Percentiles rank a stretch among this genome's conserved stretches.
Evolutionary conservation across 495 filamentous ascomycete species (phyloP).

Genomic region (Aspergillus baeticus): DNA sequence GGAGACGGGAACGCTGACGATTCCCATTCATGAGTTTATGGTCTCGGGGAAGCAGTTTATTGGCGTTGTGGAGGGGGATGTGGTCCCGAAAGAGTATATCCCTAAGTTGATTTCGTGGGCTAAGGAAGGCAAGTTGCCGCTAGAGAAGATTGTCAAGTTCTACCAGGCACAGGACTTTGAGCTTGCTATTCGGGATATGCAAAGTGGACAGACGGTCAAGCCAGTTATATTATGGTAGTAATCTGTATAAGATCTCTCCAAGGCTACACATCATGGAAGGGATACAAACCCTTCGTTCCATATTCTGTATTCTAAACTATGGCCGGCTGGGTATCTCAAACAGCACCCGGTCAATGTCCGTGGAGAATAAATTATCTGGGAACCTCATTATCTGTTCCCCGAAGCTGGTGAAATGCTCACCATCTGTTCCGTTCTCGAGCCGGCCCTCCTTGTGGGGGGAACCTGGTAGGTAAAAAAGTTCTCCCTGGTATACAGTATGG

Average conservation of each 20-base stretch:
- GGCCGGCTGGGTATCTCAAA: slow-evolving; percentile 38
- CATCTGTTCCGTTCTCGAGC: too few relatives aligned
- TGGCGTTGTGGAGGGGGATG: slow-evolving; percentile 22
- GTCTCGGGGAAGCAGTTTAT: slow-evolving; percentile 17
- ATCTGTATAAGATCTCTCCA: too few relatives aligned
- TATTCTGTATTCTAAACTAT: too few relatives aligned
- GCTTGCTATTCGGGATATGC: slow-evolving; percentile 19
- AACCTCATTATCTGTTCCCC: too few relatives aligned
- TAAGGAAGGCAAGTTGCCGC: slow-evolving; percentile 27
- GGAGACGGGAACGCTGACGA: slow-evolving; percentile 8
- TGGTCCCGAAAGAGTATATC: slow-evolving; percentile 21
- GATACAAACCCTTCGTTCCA: too few relatives aligned
- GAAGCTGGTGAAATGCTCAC: too few relatives aligned
- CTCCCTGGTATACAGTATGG: too few relatives aligned
- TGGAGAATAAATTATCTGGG: too few relatives aligned
- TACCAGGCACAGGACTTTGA: slow-evolving; percentile 53
- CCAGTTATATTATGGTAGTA: background rate
- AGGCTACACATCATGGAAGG: too few relatives aligned
- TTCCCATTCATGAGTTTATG: slow-evolving; percentile 22
- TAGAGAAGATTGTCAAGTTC: slow-evolving; percentile 16
- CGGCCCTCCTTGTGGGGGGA: too few relatives aligned
- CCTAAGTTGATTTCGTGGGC: slow-evolving; percentile 33
- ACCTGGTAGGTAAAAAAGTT: too few relatives aligned
- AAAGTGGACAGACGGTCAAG: background rate
- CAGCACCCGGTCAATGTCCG: slow-evolving; percentile 28